phyloP scores from a whole-genome alignment of 441 rosid species.

The Euphorbia celastroides region DNA sequence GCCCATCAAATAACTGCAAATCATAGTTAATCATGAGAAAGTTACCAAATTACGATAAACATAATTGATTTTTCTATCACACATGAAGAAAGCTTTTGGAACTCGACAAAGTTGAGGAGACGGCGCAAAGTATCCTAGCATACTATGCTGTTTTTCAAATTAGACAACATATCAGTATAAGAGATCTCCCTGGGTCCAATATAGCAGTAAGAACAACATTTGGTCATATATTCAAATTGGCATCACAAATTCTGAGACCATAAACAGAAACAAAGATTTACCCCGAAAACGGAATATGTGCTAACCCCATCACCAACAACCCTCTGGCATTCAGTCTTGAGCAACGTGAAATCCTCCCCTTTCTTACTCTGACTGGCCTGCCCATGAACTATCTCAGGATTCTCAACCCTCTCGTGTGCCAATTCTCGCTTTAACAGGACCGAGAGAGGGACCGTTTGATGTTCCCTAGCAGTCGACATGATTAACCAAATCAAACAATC shows the following conservation, averaged over 20 bases:
- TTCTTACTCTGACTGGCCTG: constrained; percentile 94
- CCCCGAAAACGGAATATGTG: constrained; percentile 84
- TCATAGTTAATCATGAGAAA: constrained; percentile 3
- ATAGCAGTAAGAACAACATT: not conserved
- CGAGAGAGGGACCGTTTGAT: constrained; percentile 87
- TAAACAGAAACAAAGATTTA: constrained; percentile 16
- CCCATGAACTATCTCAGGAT: constrained; percentile 73
- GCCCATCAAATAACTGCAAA: constrained; percentile 96
- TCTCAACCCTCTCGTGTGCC: constrained; percentile 71
- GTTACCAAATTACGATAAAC: not conserved
- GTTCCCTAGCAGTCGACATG: constrained; percentile 50
- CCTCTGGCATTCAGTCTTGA: constrained; percentile 80
- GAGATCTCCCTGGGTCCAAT: not conserved
- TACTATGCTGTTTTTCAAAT: not conserved
- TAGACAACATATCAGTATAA: no score
- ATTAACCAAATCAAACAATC: constrained; percentile 10
- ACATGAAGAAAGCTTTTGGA: not conserved
- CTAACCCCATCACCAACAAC: constrained; percentile 77
- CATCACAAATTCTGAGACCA: not conserved
- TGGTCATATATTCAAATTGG: not conserved
- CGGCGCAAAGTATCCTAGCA: not conserved
- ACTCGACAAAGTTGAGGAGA: not conserved
- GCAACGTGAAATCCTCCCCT: constrained; percentile 81
- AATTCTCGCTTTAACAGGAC: constrained; percentile 83
- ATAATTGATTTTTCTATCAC: not conserved